A percentile compares a stretch with the other conserved stretches of the same genome.
Evolutionary conservation across 306 rosid species (phyloP).

Genomic region (Prunus persica): Prunus_persica_NCBIv2 NC_034015.1:18244501-18245000

Average conservation of each 20-base stretch:
- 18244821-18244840: not conserved
- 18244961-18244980: not conserved
- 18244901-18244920: slow-evolving; percentile 1
- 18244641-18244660: slow-evolving; percentile 88
- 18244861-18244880: not conserved
- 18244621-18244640: slow-evolving; percentile 52
- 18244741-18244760: not conserved
- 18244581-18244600: slow-evolving; percentile 78
- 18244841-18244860: not conserved
- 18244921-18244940: not conserved
- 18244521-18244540: slow-evolving; percentile 62
- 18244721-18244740: not conserved
- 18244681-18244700: not conserved
- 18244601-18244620: slow-evolving; percentile 65
- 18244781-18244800: not conserved
- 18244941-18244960: not conserved
- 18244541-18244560: slow-evolving; percentile 81
- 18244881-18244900: not conserved
- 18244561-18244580: slow-evolving; percentile 91
- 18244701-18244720: not conserved
- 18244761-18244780: not conserved
- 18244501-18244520: slow-evolving; percentile 59
- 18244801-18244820: not conserved
- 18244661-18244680: slow-evolving; percentile 78
- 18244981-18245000: slow-evolving; percentile 7